A percentile compares a stretch with the other conserved stretches of the same genome.
These are phyloP conservation scores for Penicillium daleae DNA, from an alignment of 495 filamentous ascomycete genomes.

Conservation along the genomic window DNA sequence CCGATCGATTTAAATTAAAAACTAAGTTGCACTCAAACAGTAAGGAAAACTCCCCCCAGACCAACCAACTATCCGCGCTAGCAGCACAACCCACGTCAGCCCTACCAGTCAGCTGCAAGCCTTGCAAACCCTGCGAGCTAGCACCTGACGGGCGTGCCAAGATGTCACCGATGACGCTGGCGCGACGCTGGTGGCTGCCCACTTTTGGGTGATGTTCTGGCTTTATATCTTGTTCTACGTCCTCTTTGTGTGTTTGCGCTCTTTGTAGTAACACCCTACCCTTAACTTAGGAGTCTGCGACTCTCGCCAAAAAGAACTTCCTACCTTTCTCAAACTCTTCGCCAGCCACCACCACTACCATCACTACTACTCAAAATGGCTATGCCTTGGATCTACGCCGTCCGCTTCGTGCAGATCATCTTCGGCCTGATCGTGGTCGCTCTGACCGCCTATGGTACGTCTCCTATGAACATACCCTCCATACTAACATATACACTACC, in stretches of 20 bases:
- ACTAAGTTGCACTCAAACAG: not conserved
- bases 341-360: not conserved
- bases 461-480: not conserved
- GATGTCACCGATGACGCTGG: constrained; percentile 31
- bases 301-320: not conserved
- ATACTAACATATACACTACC: not conserved
- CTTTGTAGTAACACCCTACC: not conserved
- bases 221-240: not conserved
- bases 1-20: not conserved
- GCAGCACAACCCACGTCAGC: constrained; percentile 8
- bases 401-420: constrained; percentile 65
- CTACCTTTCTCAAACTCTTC: not conserved
- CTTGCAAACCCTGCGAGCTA: too few relatives aligned
- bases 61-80: not conserved
- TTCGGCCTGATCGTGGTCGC: constrained; percentile 74
- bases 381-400: constrained; percentile 57
- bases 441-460: constrained; percentile 70
- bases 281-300: not conserved
- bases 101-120: constrained; percentile 2
- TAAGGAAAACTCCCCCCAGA: not conserved
- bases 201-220: not conserved
- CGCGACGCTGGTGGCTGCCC: constrained; percentile 31
- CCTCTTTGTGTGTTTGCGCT: not conserved
- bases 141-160: constrained; percentile 13
- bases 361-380: constrained; percentile 23